These are phyloP conservation scores for Dendrostoma leiphaemia DNA, from an alignment of 2,329 filamentous ascomycete genomes.

Conservation along the genomic window DNA sequence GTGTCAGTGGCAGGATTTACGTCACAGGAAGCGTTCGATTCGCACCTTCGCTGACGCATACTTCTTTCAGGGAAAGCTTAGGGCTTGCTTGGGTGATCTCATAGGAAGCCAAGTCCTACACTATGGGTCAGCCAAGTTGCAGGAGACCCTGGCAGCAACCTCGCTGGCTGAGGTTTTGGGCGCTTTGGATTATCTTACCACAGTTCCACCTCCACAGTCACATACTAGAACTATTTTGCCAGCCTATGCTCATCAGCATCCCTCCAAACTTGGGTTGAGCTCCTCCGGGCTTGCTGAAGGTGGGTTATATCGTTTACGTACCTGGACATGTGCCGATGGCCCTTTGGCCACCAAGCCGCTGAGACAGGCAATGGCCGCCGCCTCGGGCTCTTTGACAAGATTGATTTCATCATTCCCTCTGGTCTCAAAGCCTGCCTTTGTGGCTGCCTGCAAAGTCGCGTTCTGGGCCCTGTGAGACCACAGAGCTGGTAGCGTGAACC, in stretches of 20 bases:
- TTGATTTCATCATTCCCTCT: neutral
- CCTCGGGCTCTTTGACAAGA: conserved; percentile 2
- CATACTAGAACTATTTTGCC: conserved; percentile 1
- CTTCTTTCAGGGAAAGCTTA: neutral
- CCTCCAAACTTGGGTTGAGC: neutral
- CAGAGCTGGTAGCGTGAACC: neutral
- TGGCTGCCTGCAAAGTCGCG: neutral
- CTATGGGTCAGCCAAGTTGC: neutral
- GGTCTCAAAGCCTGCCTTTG: neutral
- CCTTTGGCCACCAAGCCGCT: neutral
- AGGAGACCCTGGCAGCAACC: too few species aligned
- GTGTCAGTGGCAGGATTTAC: too few species aligned
- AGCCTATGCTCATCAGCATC: neutral
- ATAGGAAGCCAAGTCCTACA: neutral
- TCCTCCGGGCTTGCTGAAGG: neutral
- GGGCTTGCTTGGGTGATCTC: neutral
- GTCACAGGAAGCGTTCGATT: too few species aligned
- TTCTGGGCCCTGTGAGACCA: neutral
- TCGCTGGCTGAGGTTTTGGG: too few species aligned
- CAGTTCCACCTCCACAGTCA: neutral
- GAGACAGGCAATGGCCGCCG: conserved; percentile 1
- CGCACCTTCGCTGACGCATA: conserved; percentile 2
- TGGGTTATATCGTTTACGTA: neutral
- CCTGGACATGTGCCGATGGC: neutral
- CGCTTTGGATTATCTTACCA: neutral